Evolutionary conservation across 345 rosid genomes (phyloP).

Genomic region (Orychophragmus violaceus): DNA sequence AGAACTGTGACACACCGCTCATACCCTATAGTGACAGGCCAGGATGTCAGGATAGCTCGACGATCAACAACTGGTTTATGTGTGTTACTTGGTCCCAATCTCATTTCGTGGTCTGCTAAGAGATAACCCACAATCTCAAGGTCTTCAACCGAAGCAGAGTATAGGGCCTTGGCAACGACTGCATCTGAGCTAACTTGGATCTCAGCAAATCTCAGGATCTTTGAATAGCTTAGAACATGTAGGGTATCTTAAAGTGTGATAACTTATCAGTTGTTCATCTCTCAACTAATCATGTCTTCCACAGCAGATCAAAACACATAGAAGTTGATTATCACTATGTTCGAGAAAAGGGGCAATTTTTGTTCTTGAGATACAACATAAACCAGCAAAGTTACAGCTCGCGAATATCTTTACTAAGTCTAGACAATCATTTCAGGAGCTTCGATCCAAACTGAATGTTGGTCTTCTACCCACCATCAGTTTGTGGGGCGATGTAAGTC

Average conservation of each 20-base stretch:
- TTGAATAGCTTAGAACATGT: not conserved
- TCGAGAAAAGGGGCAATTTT: not conserved
- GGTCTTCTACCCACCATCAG: too few relatives aligned
- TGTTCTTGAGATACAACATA: not conserved
- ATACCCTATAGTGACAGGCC: too few relatives aligned
- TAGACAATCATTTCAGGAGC: too few relatives aligned
- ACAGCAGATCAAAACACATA: not conserved
- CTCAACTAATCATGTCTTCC: not conserved
- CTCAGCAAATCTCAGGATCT: too few relatives aligned
- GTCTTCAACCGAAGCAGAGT: too few relatives aligned
- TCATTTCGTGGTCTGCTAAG: too few relatives aligned
- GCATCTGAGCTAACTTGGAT: not conserved
- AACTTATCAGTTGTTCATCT: not conserved
- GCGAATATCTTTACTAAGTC: not conserved
- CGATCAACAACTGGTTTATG: too few relatives aligned
- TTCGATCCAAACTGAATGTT: too few relatives aligned
- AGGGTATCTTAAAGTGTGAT: not conserved
- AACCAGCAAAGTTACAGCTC: not conserved
- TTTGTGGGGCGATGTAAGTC: too few relatives aligned
- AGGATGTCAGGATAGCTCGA: not conserved
- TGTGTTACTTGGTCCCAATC: too few relatives aligned
- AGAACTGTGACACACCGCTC: not conserved
- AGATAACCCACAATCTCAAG: too few relatives aligned
- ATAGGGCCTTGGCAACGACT: too few relatives aligned
- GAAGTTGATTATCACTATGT: not conserved